Base-by-base conservation (phyloP, 164 flowering plant species). In the Magnolia changhungtana region DNA sequence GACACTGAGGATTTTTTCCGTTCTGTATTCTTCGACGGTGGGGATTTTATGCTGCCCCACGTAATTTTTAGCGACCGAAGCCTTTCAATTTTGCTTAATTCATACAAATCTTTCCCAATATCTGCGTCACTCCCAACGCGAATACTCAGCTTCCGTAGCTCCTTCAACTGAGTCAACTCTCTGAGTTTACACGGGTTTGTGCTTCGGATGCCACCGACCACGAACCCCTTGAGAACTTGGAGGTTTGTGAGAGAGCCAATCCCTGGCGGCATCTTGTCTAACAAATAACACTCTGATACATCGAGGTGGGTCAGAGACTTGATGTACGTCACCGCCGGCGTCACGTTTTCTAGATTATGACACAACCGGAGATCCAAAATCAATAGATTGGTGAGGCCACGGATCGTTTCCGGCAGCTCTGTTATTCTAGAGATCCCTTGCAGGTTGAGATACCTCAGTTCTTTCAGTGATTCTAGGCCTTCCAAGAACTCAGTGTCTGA, bases 171-270 rank as follows among this genome's bases (percentile, higher is more conserved):
- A 16, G 19, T 13, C 52, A 88, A 66, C 63, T 84, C 83, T 1
- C 21, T 24, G 6, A 88, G 74, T 5, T 29, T 73, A 67, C 87
- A 81, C 0, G 81, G n/a, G 7, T 52, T 78, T 31, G 37, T 31
- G 37, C 37, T 31, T 31, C 37, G 37, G 0, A 65, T 75, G 9
- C 70, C 23, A 8, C 24, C 67, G 1, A 88, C 51, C 23, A 85
- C 80, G 70, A 88, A 86, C 21, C 91, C 91, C 74, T 86, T 88
- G 0, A 88, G 86, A 37, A 88, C 89, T 77, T 77, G 66, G 23
- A 88, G 82, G 9, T 83, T 20, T 1, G 73, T 23, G 5, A 88
- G 86, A 16, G 3, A 1, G 0, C 71, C 61, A 13, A 86, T 67
- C 63, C 72, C 86, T 73, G 74, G 75, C 1, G 91, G 91, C 77